These are phyloP conservation scores for Skeletonema tropicum DNA, from an alignment of 108 stramenopile species.

Conservation along the genomic window DNA sequence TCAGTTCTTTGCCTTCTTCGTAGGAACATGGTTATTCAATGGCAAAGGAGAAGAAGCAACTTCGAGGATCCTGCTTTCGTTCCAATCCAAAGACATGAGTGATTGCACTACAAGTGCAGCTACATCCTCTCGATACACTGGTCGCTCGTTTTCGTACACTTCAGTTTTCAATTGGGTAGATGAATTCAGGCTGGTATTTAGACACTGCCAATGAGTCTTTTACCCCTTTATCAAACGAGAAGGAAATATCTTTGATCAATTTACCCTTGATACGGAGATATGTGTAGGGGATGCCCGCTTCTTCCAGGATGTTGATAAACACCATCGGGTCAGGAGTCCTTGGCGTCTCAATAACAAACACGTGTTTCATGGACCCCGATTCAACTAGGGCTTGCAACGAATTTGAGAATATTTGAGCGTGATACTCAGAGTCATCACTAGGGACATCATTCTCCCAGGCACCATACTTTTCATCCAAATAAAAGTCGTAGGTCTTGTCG, in stretches of 20 bases:
- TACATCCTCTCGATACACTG: slow-evolving; percentile 72
- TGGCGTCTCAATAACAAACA: slow-evolving; percentile 70
- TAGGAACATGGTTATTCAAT: background rate
- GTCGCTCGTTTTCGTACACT: slow-evolving; percentile 9
- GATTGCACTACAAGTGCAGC: slow-evolving; percentile 77
- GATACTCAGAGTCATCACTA: slow-evolving; percentile 38
- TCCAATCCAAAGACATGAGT: slow-evolving; percentile 75
- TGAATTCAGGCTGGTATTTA: slow-evolving; percentile 1
- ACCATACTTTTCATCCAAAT: slow-evolving; percentile 64
- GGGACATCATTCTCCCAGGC: slow-evolving; percentile 27
- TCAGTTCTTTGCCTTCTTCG: slow-evolving; percentile 25
- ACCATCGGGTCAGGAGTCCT: slow-evolving; percentile 43
- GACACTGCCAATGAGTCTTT: slow-evolving; percentile 52
- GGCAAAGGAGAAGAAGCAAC: slow-evolving; percentile 23
- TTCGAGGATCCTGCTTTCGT: slow-evolving; percentile 48
- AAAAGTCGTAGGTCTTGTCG: slow-evolving; percentile 80
- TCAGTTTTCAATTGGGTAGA: background rate
- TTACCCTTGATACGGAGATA: slow-evolving; percentile 54
- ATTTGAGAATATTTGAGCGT: slow-evolving; percentile 48
- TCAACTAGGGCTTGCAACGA: slow-evolving; percentile 58
- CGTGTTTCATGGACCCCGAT: slow-evolving; percentile 52
- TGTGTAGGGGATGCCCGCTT: slow-evolving; percentile 60
- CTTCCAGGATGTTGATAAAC: slow-evolving; percentile 55
- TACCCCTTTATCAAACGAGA: slow-evolving; percentile 74
- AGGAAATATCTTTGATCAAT: slow-evolving; percentile 53